These are phyloP conservation scores for Ceratobasidium theobromae DNA, from an alignment of 1,284 basidiomycete genomes.

Conservation along the genomic window DNA sequence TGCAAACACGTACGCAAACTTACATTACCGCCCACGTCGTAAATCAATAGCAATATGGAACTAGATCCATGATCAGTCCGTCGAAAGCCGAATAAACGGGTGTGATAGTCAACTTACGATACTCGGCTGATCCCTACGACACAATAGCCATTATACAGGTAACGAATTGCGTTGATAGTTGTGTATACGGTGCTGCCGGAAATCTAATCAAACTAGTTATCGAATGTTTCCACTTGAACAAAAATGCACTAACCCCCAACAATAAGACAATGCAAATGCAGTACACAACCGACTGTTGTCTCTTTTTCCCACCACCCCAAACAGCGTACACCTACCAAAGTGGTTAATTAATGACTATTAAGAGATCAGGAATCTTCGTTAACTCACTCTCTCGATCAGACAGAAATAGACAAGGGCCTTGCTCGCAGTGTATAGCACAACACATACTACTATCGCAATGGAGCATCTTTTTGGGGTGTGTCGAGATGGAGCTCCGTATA, in stretches of 20 bases:
- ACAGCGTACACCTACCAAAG: not conserved
- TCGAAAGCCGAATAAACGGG: no score
- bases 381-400: slow-evolving; percentile 19
- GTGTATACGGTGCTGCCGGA: not conserved
- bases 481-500: not conserved
- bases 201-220: not conserved
- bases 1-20: not conserved
- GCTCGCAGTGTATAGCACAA: slow-evolving; percentile 3
- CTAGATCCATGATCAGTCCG: no score
- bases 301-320: not conserved
- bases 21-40: slow-evolving; percentile 9
- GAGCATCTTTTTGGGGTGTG: not conserved
- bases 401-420: slow-evolving; percentile 15
- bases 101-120: slow-evolving; percentile 8
- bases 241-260: not conserved
- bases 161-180: not conserved
- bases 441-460: slow-evolving; percentile 3
- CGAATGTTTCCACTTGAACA: not conserved
- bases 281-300: slow-evolving; percentile 10
- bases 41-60: slow-evolving; percentile 11
- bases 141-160: slow-evolving; percentile 17
- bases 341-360: not conserved
- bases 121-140: slow-evolving; percentile 14
- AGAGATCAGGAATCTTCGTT: not conserved
- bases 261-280: slow-evolving; percentile 4